Evolutionary conservation across 2,329 filamentous ascomycete genomes (phyloP), one percentile per base, ranked within the genome.

Genomic region (Sclerotinia subarctica): DNA sequence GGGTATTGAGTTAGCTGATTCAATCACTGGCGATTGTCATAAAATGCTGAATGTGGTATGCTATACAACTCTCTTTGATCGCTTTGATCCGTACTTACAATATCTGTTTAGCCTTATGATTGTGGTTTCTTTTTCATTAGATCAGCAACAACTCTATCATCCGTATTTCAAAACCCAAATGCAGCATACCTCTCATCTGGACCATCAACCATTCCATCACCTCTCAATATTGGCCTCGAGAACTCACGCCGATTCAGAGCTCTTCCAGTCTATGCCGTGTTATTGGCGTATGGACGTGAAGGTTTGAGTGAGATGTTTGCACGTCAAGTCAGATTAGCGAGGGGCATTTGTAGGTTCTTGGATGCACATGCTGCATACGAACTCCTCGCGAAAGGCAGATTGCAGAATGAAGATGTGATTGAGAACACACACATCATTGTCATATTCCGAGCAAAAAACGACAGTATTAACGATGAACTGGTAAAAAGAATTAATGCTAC

Each of bases 191-290:
- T 97, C 57, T 79, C 82, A 6, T 78, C 79, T 11, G 78, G 79
- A 26, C 77, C 78, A 21, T 74, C 74, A 3, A 74, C 73, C 5
- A 90, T 95, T 70, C 87, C 89, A n/a, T 94, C 91, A 4, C 94
- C 94, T 0, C 81, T 96, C 21, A 94, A 97, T 78, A 87, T 95
- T 68, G 93, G 93, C 26, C 82, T 97, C 26, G 94, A 97, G 74
- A 97, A 97, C 79, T 97, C 93, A 2, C 88, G 94, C 51, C 89
- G 94, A 7, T 96, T 97, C 81, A 87, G 94, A 65, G 94, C 94
- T 0, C 82, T 97, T n/a, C 94, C 94, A 0, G 90, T 93, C 11
- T 97, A 97, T 76, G 89, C 92, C 15, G 90, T 89, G 0, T 83
- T 97, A 2, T 78, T 90, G 26, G 89, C 90, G 58, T 90, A 95